Base-by-base conservation (phyloP, 139 green algal genomes). In the Picochlorum sp. region DNA sequence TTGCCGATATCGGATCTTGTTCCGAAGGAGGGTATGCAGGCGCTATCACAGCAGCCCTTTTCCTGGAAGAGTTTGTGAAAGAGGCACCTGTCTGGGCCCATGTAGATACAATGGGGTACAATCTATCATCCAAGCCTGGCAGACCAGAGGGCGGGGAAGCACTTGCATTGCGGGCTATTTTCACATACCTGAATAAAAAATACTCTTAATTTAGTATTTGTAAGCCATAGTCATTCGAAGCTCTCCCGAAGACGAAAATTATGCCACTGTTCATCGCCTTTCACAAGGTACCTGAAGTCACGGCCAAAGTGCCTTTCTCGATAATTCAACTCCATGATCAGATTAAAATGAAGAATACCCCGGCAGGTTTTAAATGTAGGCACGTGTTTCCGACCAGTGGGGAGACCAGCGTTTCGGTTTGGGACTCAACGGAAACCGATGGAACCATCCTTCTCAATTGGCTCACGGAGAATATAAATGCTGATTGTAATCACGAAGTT, bases 1-100 rank as follows among this genome's bases (percentile, higher is more conserved):
- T 85, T 37, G 89, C 92, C 0, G 92, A 97, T 79, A 90, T 96
- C 74, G 85, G 85, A 63, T 85, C 18, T 24, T 63, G 49, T 41
- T 18, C 26, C 5, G 72, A 28, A 52, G 73, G 63, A 23, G 63
- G 78, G n/a, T 76, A 63, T 30, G 88, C 75, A 7, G 91, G 89
- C n/a, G 73, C 83, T 62, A 98, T 98, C 71, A 96, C 85, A 2
- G 92, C 91, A 3, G 83, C 85, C 3, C 77, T 98, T 6, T 98
- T 96, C 75, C 72, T 98, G 30, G 84, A 94, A 75, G 60, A 87
- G 67, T 90, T 83, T 71, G 63, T 85, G 1, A 73, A 86, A 38
- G 66, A 72, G 4, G 49, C 21, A 18, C 59, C 66, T n/a, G 47
- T 57, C 9, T 89, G 81, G 82, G 13, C 86, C 30, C 83, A 90